Conservation (phyloP, 805 yeast species). For the Ogataea pini region DNA sequence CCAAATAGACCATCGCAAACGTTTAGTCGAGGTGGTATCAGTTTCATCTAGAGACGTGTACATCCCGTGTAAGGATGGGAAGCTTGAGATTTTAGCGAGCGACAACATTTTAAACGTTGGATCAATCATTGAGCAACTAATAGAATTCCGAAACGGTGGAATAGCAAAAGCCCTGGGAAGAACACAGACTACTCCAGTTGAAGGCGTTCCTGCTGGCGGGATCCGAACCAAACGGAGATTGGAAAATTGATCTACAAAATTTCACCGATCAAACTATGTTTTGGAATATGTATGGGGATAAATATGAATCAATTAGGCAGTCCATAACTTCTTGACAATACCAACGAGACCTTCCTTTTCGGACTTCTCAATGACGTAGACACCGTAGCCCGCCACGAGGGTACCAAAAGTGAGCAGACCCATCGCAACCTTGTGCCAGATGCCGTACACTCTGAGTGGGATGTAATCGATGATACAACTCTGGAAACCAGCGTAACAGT, state of each 20-base stretch:
- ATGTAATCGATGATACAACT: constrained; percentile 79
- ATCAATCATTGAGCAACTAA: constrained; percentile 9
- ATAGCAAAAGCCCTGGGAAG: neutral
- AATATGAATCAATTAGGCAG: constrained; percentile 22
- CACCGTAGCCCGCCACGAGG: constrained; percentile 65
- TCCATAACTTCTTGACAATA: constrained; percentile 37
- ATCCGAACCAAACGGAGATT: constrained; percentile 10
- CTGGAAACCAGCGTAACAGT: constrained; percentile 70
- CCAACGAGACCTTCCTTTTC: constrained; percentile 65
- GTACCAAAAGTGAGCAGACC: constrained; percentile 63
- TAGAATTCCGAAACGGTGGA: constrained; percentile 6
- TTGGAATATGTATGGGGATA: constrained; percentile 3
- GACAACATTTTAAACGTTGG: constrained; percentile 7
- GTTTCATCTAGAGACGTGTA: constrained; percentile 22
- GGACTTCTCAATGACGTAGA: constrained; percentile 65
- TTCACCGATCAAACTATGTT: neutral
- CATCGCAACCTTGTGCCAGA: constrained; percentile 61
- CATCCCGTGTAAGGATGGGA: constrained; percentile 21
- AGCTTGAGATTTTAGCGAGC: constrained; percentile 9
- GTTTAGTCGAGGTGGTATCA: constrained; percentile 8
- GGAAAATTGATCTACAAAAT: constrained; percentile 3
- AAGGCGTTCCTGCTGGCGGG: constrained; percentile 6
- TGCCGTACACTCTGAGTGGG: constrained; percentile 71
- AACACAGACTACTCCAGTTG: neutral
- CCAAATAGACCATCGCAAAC: constrained; percentile 20